Evolutionary conservation across 2,329 filamentous ascomycete genomes (phyloP).

Genomic region (Penicillium sp.): DNA sequence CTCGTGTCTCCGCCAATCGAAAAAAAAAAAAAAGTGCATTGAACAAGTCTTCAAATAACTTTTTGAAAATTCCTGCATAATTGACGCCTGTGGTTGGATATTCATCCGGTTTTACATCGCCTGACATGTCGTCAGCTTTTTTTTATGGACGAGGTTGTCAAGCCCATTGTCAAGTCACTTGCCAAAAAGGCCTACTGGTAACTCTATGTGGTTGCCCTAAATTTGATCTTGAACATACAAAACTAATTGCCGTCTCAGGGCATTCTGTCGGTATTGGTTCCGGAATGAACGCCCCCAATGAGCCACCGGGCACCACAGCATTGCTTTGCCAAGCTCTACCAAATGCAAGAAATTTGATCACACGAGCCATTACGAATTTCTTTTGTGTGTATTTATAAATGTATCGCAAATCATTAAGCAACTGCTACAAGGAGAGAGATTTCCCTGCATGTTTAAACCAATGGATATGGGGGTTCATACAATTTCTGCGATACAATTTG

Average conservation of each 20-base stretch:
- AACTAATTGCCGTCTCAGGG: not conserved
- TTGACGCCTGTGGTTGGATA: not conserved
- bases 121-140: too few relatives aligned
- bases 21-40: rapidly evolving
- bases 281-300: too few relatives aligned
- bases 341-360: too few relatives aligned
- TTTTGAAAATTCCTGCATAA: not conserved
- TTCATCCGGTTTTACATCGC: not conserved
- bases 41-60: not conserved
- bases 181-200: not conserved
- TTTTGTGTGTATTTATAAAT: not conserved
- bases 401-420: not conserved
- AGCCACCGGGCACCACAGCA: not conserved
- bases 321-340: too few relatives aligned
- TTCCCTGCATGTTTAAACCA: not conserved
- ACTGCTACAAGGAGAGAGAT: not conserved
- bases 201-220: too few relatives aligned
- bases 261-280: not conserved
- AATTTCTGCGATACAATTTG: not conserved
- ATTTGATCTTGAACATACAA: not conserved
- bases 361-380: too few relatives aligned
- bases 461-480: not conserved
- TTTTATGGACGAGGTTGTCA: not conserved
- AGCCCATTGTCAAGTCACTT: not conserved
- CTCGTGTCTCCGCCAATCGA: not conserved